A percentile compares a stretch with the other conserved stretches of the same genome.
phyloP scores from a whole-genome alignment of 176 grass and related monocot genomes.

The Eremochloa ophiuroides region DNA sequence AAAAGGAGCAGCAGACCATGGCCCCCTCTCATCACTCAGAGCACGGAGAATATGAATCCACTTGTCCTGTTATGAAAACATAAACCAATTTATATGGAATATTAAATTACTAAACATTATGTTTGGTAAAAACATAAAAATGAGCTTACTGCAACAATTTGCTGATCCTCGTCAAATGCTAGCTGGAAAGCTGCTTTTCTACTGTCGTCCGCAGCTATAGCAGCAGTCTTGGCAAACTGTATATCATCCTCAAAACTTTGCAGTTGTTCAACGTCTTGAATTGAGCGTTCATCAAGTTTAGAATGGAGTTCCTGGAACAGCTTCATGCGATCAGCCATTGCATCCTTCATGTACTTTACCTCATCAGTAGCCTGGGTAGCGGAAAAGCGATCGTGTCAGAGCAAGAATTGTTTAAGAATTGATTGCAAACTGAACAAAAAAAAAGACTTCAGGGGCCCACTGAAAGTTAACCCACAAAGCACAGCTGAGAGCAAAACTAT shows the following conservation, averaged over 20 bases:
- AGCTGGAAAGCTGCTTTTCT: constrained; percentile 80
- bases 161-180: constrained; percentile 88
- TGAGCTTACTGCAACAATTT: constrained; percentile 85
- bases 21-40: constrained; percentile 85
- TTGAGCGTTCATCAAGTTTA: constrained; percentile 66
- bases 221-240: constrained; percentile 64
- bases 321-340: constrained; percentile 68
- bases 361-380: constrained; percentile 73
- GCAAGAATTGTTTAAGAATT: constrained; percentile 17
- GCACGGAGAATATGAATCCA: constrained; percentile 90
- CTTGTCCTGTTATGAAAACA: constrained; percentile 68
- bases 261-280: constrained; percentile 60
- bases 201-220: constrained; percentile 71
- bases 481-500: constrained; percentile 5
- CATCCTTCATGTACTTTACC: constrained; percentile 66
- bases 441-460: not conserved
- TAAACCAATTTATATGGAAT: constrained; percentile 1
- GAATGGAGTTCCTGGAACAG: constrained; percentile 80
- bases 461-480: not conserved
- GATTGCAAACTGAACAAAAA: not conserved
- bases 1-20: constrained; percentile 92
- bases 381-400: constrained; percentile 24
- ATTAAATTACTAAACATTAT: constrained; percentile 20
- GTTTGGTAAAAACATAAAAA: constrained; percentile 15
- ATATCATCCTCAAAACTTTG: constrained; percentile 86